Conservation (phyloP, 805 yeast genomes). For the Candida bentonensis region DNA sequence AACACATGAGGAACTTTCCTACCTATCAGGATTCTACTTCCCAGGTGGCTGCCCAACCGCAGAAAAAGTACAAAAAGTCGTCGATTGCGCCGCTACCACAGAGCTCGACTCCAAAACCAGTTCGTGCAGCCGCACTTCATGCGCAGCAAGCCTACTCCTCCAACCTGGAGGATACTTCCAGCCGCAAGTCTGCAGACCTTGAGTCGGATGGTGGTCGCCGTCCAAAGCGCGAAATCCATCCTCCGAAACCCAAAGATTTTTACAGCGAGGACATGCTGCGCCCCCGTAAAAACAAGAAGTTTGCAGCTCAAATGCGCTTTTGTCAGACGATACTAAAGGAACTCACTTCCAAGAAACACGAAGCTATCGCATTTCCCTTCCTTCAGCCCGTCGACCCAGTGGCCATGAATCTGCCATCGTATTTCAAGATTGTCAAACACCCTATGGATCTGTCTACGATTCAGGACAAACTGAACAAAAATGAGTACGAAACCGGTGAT, state of each 20-base stretch:
- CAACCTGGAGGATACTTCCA: constrained; percentile 9
- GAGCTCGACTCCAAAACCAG: constrained; percentile 1
- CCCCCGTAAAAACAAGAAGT: constrained; percentile 77
- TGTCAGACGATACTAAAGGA: constrained; percentile 76
- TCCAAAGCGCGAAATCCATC: constrained; percentile 92
- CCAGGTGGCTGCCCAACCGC: constrained; percentile 8
- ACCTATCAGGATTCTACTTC: constrained; percentile 28
- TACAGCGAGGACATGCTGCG: constrained; percentile 62
- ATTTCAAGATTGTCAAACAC: constrained; percentile 68
- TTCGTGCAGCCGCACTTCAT: constrained; percentile 3
- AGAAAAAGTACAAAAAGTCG: constrained; percentile 11
- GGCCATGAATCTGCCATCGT: constrained; percentile 83
- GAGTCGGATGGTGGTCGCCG: constrained; percentile 66
- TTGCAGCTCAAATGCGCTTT: constrained; percentile 76
- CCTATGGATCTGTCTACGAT: constrained; percentile 95
- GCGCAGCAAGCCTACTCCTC: constrained; percentile 5
- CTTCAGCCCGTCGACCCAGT: constrained; percentile 91
- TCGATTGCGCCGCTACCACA: constrained; percentile 4
- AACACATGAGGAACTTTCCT: constrained; percentile 87
- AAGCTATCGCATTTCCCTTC: constrained; percentile 77
- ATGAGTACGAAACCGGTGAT: constrained; percentile 78
- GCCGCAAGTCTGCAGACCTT: constrained; percentile 21
- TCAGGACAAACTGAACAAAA: constrained; percentile 64
- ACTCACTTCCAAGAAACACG: constrained; percentile 68
- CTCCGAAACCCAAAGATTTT: constrained; percentile 88